Percentiles rank a stretch among this genome's conserved stretches.
These are phyloP conservation scores for Panaeolus cyanescens DNA, from an alignment of 768 basidiomycete species.

Conservation along the genomic window DNA sequence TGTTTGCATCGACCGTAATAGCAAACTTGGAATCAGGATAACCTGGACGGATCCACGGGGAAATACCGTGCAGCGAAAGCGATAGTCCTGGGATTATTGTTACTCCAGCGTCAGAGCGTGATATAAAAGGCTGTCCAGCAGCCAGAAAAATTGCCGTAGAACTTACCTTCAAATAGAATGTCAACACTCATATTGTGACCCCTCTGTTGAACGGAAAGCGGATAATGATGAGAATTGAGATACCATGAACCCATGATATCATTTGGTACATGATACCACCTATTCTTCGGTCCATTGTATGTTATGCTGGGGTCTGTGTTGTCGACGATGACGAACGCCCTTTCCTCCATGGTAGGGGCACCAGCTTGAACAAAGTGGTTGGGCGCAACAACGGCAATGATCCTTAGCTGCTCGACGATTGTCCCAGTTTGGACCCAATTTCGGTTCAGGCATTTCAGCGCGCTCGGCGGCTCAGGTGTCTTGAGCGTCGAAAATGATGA, in stretches of 20 bases:
- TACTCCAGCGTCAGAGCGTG: not conserved
- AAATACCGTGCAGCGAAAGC: not conserved
- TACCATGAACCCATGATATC: not conserved
- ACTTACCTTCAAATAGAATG: not conserved
- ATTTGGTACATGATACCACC: not conserved
- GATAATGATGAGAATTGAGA: not conserved
- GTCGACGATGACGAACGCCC: not conserved
- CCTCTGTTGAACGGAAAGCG: not conserved
- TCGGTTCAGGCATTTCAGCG: too few species aligned
- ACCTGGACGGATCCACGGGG: not conserved
- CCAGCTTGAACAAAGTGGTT: too few species aligned
- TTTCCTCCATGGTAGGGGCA: not conserved
- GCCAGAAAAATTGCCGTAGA: not conserved
- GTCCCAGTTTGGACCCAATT: too few species aligned
- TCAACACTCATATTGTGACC: not conserved
- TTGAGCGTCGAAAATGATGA: too few species aligned
- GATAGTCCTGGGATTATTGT: not conserved
- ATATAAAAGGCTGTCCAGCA: not conserved
- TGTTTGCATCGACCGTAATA: not conserved
- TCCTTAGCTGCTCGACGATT: too few species aligned
- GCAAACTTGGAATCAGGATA: not conserved
- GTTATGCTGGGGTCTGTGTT: not conserved
- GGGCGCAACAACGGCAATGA: too few species aligned
- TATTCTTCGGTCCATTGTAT: not conserved
- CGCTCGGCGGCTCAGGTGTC: too few species aligned